Conservation (phyloP, 1,284 basidiomycete species). For the Rhizoctonia solani region DNA sequence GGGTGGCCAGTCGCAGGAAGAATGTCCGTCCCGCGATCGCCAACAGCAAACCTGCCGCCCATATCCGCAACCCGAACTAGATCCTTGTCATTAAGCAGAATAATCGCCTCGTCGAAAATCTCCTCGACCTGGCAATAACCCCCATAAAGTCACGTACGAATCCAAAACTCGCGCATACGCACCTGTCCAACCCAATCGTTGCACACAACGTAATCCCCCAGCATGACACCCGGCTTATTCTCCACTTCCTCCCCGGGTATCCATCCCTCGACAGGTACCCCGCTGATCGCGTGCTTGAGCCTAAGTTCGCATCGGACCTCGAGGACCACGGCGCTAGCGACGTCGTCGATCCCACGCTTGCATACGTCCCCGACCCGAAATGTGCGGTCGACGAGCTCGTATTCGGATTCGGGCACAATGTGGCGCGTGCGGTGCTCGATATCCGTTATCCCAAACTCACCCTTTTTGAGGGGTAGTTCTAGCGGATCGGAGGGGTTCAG, state of each 20-base stretch:
- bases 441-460: slow-evolving; percentile 83
- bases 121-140: slow-evolving; percentile 46
- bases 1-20: slow-evolving; percentile 55
- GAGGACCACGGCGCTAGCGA: slow-evolving; percentile 77
- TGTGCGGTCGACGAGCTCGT: slow-evolving; percentile 76
- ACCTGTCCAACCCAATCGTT: slow-evolving; percentile 87
- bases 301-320: slow-evolving; percentile 63
- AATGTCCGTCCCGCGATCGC: slow-evolving; percentile 74
- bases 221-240: slow-evolving; percentile 61
- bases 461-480: slow-evolving; percentile 71
- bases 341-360: slow-evolving; percentile 75
- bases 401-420: slow-evolving; percentile 70
- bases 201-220: slow-evolving; percentile 81
- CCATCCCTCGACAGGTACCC: slow-evolving; percentile 65
- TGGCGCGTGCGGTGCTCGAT: slow-evolving; percentile 62
- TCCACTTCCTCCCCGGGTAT: slow-evolving; percentile 64
- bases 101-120: slow-evolving; percentile 84
- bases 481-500: slow-evolving; percentile 62
- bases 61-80: slow-evolving; percentile 75
- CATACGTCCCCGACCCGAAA: slow-evolving; percentile 81
- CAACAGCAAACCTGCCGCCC: slow-evolving; percentile 68
- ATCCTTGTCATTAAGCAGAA: slow-evolving; percentile 48
- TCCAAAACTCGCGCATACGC: slow-evolving; percentile 26
- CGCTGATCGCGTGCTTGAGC: slow-evolving; percentile 76
- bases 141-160: background rate